Evolutionary conservation across 352 stramenopile species (phyloP), one percentile per base, ranked within the genome.

Genomic region (Thraustochytrium striatum): DNA sequence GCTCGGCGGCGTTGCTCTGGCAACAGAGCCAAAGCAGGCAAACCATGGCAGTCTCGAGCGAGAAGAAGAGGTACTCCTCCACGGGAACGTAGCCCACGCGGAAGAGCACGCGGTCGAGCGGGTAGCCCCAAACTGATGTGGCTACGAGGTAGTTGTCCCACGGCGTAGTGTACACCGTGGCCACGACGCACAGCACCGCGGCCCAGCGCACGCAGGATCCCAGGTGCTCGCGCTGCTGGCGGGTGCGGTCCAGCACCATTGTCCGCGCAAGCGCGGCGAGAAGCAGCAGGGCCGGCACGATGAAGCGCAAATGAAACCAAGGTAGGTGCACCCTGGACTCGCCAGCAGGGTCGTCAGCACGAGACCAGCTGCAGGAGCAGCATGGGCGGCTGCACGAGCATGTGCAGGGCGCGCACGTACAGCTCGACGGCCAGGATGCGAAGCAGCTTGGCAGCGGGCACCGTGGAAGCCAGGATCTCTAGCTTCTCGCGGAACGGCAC

Each of bases 1-100:
- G 25, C 44, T 62, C n/a, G 25, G 44, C n/a, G 8, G 44, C 32
- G 19, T 8, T 39, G 25, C 32, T 21, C 35, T 72, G 2, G 36
- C 65, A 75, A 0, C 65, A 39, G 19, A 70, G 65, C 65, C 65
- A 75, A 9, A 75, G 11, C 19, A 13, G 33, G 7, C n/a, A 39
- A 11, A 58, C 44, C 35, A 75, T 21, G 16, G 61, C 3, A 3
- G 65, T 75, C 16, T 75, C 65, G 43, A 75, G 65, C n/a, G 44
- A 35, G 65, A 75, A 75, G 50, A 75, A 75, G 33, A 61, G n/a
- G 52, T 75, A 75, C 50, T 75, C 65, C 30, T 75, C 65, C 2
- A 75, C 50, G 3, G 65, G 65, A 1, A 75, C 65, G 30, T 75
- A 75, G 19, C 65, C 65, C 1, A 75, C 28, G 16, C n/a, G 13